Percentiles rank a stretch among this genome's conserved stretches.
Evolutionary conservation across 129 eudicot species (phyloP).

Genomic region (Erigeron canadensis): DNA sequence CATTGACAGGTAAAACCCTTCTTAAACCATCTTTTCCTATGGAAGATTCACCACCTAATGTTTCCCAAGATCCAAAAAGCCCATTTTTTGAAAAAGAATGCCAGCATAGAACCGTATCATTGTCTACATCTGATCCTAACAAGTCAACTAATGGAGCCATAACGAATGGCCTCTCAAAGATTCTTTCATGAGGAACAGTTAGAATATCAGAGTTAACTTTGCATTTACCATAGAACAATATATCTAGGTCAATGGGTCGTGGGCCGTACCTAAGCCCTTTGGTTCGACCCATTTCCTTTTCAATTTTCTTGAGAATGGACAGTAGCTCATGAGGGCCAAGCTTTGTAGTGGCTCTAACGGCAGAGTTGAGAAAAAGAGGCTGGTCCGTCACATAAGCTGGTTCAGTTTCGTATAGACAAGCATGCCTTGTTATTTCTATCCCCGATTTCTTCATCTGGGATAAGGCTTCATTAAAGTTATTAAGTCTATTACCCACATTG

Average conservation of each 20-base stretch:
- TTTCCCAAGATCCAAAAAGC: conserved; percentile 67
- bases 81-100: conserved; percentile 65
- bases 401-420: conserved; percentile 80
- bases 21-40: conserved; percentile 80
- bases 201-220: conserved; percentile 63
- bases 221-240: conserved; percentile 68
- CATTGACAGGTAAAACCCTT: conserved; percentile 69
- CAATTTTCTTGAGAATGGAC: conserved; percentile 67
- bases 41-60: conserved; percentile 82
- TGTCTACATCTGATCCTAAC: conserved; percentile 57
- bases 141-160: conserved; percentile 88
- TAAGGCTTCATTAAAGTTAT: conserved; percentile 76
- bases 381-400: conserved; percentile 95
- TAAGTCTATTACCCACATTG: conserved; percentile 78
- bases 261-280: conserved; percentile 89
- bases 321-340: conserved; percentile 78
- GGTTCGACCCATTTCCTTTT: conserved; percentile 85
- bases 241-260: conserved; percentile 90
- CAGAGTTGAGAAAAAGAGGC: conserved; percentile 89
- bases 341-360: conserved; percentile 80
- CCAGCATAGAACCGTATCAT: conserved; percentile 58
- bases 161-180: conserved; percentile 89
- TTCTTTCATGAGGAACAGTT: conserved; percentile 86
- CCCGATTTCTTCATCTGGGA: conserved; percentile 69
- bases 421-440: conserved; percentile 70